Percentiles rank a stretch among this genome's conserved stretches.
Conservation (phyloP, 805 yeast species). For the Soucietia sequanensis region DNA sequence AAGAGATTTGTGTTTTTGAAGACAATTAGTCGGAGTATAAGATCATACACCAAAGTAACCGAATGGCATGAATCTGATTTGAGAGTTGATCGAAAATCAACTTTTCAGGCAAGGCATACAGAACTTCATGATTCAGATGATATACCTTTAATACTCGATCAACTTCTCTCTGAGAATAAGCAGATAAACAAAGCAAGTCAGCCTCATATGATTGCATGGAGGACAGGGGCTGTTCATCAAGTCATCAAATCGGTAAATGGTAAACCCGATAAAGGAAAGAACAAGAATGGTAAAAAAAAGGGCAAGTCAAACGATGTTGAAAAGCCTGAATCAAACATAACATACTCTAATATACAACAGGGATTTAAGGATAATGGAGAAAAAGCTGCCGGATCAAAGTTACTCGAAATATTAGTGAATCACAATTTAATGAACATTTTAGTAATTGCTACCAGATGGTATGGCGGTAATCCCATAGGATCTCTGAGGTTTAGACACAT, state of each 20-base stretch:
- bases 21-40: no score
- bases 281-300: conserved; percentile 34
- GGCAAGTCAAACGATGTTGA: not conserved
- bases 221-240: conserved; percentile 36
- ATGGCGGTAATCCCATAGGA: conserved; percentile 76
- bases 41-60: conserved; percentile 6
- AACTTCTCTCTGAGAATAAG: conserved; percentile 46
- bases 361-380: conserved; percentile 75
- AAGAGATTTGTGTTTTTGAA: no score
- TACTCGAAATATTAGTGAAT: conserved; percentile 51
- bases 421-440: conserved; percentile 51
- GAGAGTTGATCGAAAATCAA: conserved; percentile 53
- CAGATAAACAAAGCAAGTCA: conserved; percentile 60
- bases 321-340: conserved; percentile 7
- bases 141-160: conserved; percentile 40
- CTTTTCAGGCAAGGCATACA: conserved; percentile 63
- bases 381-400: conserved; percentile 64
- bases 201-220: conserved; percentile 75
- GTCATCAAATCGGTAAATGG: not conserved
- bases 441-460: conserved; percentile 77
- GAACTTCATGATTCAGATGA: conserved; percentile 37
- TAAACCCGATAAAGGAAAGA: not conserved
- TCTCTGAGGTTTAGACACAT: conserved; percentile 70
- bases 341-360: conserved; percentile 40
- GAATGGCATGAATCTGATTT: conserved; percentile 32